A percentile compares a stretch with the other conserved stretches of the same genome.
Evolutionary conservation across 2,329 filamentous ascomycete species (phyloP).

Genomic region (Pseudocercospora fijiensis): DNA sequence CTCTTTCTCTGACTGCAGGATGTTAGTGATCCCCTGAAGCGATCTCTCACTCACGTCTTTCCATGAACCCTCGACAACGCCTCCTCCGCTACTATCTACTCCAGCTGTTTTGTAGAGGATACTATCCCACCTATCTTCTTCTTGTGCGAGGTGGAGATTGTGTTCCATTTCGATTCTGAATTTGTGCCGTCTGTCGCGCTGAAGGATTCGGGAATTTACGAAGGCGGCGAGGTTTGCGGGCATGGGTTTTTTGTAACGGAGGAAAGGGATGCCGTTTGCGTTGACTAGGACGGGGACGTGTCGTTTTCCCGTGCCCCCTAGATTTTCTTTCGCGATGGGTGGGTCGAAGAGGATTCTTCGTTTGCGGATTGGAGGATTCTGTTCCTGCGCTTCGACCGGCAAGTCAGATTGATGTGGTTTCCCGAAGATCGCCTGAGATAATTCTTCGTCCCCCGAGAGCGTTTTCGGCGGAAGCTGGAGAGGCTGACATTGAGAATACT

Average conservation of each 20-base stretch:
- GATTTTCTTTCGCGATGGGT: conserved; percentile 32
- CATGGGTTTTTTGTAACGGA: conserved; percentile 67
- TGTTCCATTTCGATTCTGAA: conserved; percentile 44
- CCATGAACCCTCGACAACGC: conserved; percentile 36
- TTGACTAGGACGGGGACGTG: conserved; percentile 60
- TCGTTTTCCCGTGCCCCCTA: conserved; percentile 51
- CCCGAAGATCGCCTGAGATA: neutral
- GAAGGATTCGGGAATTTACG: conserved; percentile 53
- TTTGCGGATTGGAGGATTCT: neutral
- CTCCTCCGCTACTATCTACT: conserved; percentile 11
- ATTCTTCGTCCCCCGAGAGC: neutral
- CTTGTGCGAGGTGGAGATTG: conserved; percentile 40
- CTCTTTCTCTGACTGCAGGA: conserved; percentile 30
- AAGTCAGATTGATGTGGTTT: too few relatives aligned
- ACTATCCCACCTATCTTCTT: conserved; percentile 53
- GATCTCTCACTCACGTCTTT: conserved; percentile 37
- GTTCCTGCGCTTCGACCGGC: neutral
- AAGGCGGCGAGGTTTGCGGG: conserved; percentile 58
- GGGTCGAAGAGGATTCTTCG: conserved; percentile 26
- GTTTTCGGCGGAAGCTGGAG: neutral
- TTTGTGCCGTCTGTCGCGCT: conserved; percentile 47
- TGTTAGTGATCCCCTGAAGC: conserved; percentile 38
- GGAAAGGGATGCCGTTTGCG: conserved; percentile 60
- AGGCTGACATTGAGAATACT: neutral
- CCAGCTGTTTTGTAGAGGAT: conserved; percentile 34